Base-by-base conservation (phyloP, 1,139 yeast species). In the Spencermartinsiella ligniputridi region DNA sequence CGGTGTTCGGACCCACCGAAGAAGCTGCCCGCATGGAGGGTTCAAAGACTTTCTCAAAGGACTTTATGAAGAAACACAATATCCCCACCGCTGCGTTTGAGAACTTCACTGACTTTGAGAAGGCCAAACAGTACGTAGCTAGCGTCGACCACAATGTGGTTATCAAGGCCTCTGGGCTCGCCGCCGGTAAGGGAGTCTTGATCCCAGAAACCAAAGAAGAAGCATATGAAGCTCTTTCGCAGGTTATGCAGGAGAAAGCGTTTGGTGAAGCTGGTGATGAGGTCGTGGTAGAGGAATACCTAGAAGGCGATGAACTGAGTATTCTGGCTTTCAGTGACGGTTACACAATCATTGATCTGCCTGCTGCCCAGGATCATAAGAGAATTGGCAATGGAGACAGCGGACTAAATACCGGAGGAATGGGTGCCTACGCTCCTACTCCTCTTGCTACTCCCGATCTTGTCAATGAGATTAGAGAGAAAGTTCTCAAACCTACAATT, bases 401-500 rank as follows among this genome's bases (percentile, higher is more conserved):
- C 41, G 99, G 99, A 30, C 75, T 90, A 53, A 94, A 94, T 71
- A 94, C 98, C 42, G 99, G 99, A 54, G 99, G 99, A 52, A 94
- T 94, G 99, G 99, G 99, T 52, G 95, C 98, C 15, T 94, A 94
- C 62, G 95, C 97, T 3, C 99, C 98, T 39, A 95, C 97, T 6
- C 98, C 98, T 44, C 76, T 90, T 50, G 92, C 86, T 18, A 82
- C 92, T 22, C 81, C 86, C 3, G 74, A 75, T 30, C 66, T 92
- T 29, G 69, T 89, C 57, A 69, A 75, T 48, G 74, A 81, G 64
- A 89, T 94, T 60, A 80, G 89, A 60, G 72, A 73, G 42, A 74
- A 77, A 24, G 77, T 94, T 58, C 77, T 94, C 56, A 81, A 84
- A 68, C 98, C 97, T 47, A 86, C 97, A 37, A 83, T 94, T 62